Evolutionary conservation across 2,329 filamentous ascomycete species (phyloP).

Genomic region (Rutstroemia sp.): DNA sequence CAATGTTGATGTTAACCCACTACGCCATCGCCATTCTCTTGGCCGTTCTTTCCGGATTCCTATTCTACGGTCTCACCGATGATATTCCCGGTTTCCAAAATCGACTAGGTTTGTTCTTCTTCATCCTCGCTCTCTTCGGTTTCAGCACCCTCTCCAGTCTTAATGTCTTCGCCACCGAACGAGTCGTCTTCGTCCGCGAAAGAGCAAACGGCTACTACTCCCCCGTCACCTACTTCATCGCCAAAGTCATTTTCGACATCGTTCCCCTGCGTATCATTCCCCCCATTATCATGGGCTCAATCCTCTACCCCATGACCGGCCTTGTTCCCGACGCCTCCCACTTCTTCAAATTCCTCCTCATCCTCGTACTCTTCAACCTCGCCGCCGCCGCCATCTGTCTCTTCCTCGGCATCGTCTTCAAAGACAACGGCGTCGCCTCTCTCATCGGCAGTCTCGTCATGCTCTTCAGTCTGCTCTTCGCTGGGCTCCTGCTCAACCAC

Average conservation of each 20-base stretch:
- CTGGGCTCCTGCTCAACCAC: constrained; percentile 88
- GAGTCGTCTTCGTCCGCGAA: constrained; percentile 85
- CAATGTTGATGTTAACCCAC: constrained; percentile 96
- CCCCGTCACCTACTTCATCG: constrained; percentile 85
- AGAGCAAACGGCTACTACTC: constrained; percentile 95
- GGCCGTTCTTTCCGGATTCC: constrained; percentile 86
- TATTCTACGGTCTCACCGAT: constrained; percentile 94
- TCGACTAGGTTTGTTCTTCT: constrained; percentile 93
- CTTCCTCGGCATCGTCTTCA: constrained; percentile 93
- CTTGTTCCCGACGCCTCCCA: constrained; percentile 73
- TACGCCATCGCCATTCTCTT: constrained; percentile 95
- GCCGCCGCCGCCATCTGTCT: constrained; percentile 89
- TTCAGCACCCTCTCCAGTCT: constrained; percentile 94
- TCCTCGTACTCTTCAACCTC: constrained; percentile 91
- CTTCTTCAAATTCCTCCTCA: constrained; percentile 86
- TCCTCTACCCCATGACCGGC: constrained; percentile 97
- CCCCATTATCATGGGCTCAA: constrained; percentile 88
- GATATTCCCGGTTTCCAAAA: constrained; percentile 98
- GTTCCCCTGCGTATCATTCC: constrained; percentile 90
- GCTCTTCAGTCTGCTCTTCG: constrained; percentile 94
- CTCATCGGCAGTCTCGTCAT: constrained; percentile 91
- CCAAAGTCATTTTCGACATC: constrained; percentile 98
- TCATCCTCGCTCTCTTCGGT: constrained; percentile 88
- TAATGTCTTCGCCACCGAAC: constrained; percentile 86
- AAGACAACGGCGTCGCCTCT: constrained; percentile 85